Conservation (phyloP, 140 eudicot species). For the Senecio squalidus region DNA sequence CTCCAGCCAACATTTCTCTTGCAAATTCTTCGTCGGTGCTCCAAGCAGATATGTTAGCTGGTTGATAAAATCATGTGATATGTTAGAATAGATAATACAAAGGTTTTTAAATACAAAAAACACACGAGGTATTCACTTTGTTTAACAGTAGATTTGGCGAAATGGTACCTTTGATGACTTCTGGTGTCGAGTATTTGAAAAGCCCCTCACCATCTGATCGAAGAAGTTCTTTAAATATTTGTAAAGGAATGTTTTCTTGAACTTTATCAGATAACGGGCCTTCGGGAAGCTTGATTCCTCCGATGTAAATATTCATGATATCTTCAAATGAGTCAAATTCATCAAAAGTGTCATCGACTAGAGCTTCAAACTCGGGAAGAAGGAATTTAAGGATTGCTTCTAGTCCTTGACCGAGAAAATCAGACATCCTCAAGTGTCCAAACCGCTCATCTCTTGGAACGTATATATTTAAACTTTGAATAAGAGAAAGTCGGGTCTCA, state of each 20-base stretch:
- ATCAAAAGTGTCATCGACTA: conserved; percentile 23
- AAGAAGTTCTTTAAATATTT: conserved; percentile 42
- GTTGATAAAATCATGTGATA: no score
- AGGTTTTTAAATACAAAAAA: no score
- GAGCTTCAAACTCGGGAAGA: conserved; percentile 30
- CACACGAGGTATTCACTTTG: no score
- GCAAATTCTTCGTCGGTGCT: conserved; percentile 76
- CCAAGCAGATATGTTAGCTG: conserved; percentile 73
- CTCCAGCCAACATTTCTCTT: conserved; percentile 87
- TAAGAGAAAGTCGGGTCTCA: conserved; percentile 47
- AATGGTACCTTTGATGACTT: conserved; percentile 52
- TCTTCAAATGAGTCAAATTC: conserved; percentile 62
- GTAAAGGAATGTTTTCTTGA: conserved; percentile 30
- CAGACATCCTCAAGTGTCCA: conserved; percentile 56
- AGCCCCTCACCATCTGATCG: conserved; percentile 35
- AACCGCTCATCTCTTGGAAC: conserved; percentile 63
- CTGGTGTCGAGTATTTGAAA: conserved; percentile 41
- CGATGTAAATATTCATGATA: conserved; percentile 34
- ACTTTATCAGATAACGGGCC: conserved; percentile 16
- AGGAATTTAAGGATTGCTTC: conserved; percentile 42
- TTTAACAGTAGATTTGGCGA: no score
- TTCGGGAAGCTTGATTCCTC: conserved; percentile 44
- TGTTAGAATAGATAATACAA: no score
- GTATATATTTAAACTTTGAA: conserved; percentile 35
- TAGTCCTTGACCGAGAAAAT: conserved; percentile 48